Conservation (phyloP, 176 grass and related monocot genomes). For the Raddia distichophylla region DNA sequence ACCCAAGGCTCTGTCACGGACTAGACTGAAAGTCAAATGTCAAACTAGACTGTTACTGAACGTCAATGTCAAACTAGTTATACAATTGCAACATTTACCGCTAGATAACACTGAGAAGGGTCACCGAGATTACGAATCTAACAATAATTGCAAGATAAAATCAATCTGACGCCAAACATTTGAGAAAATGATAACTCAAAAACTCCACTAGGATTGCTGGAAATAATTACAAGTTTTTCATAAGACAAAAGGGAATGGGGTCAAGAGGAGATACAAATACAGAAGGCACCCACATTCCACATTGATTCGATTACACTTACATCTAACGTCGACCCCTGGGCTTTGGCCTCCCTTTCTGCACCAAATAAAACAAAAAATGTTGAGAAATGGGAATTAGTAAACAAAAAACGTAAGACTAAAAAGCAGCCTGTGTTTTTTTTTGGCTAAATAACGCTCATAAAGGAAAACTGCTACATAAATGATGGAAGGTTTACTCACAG, state of each 20-base stretch:
- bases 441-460: not conserved
- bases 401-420: not conserved
- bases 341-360: constrained; percentile 86
- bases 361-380: constrained; percentile 8
- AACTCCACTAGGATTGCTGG: constrained; percentile 26
- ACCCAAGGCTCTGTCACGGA: not conserved
- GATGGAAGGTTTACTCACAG: constrained; percentile 60
- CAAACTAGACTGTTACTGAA: not conserved
- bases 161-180: not conserved
- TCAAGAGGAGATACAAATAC: constrained; percentile 39
- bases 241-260: not conserved
- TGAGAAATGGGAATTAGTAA: not conserved
- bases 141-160: constrained; percentile 13
- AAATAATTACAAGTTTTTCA: constrained; percentile 41
- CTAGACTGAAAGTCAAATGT: constrained; percentile 5
- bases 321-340: constrained; percentile 63
- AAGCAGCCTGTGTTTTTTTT: constrained; percentile 23
- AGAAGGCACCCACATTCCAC: not conserved
- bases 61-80: constrained; percentile 12
- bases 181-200: constrained; percentile 7
- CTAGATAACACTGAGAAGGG: not conserved
- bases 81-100: not conserved
- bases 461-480: constrained; percentile 1
- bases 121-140: not conserved
- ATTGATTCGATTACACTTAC: constrained; percentile 19